These are phyloP conservation scores for Leccinum boreale DNA, from an alignment of 768 basidiomycete genomes.

Conservation along the genomic window DNA sequence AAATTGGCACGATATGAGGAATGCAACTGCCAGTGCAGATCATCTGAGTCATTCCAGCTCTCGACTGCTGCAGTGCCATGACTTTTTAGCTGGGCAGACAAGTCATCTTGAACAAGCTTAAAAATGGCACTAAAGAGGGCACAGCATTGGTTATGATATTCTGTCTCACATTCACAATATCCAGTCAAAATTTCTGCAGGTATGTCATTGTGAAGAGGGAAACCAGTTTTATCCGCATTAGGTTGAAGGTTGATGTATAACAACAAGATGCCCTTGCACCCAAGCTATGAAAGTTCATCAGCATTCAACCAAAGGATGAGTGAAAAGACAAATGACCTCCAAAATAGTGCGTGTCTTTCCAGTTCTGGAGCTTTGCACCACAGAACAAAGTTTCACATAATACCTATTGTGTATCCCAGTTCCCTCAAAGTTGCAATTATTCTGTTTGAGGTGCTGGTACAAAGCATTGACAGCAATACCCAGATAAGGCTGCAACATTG, in stretches of 20 bases:
- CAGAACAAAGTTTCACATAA: neutral
- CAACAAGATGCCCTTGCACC: neutral
- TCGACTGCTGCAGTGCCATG: neutral
- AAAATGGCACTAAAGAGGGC: neutral
- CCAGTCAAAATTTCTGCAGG: neutral
- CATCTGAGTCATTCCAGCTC: neutral
- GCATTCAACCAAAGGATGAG: neutral
- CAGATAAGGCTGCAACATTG: neutral
- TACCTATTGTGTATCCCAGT: neutral
- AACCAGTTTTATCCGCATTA: neutral
- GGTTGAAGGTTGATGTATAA: neutral
- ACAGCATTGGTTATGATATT: neutral
- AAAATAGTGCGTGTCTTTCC: neutral
- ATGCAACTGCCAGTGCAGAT: neutral
- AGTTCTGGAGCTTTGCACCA: neutral
- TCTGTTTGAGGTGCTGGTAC: neutral
- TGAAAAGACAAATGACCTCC: neutral
- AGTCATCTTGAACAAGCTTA: neutral
- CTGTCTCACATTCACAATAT: neutral
- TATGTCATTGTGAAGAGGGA: neutral
- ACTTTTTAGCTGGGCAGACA: neutral
- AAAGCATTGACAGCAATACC: neutral
- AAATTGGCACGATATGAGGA: neutral
- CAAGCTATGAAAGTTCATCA: neutral
- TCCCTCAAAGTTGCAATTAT: neutral